Conservation (phyloP, 2,329 filamentous ascomycete genomes). For the Incumbomyces lentus region DNA sequence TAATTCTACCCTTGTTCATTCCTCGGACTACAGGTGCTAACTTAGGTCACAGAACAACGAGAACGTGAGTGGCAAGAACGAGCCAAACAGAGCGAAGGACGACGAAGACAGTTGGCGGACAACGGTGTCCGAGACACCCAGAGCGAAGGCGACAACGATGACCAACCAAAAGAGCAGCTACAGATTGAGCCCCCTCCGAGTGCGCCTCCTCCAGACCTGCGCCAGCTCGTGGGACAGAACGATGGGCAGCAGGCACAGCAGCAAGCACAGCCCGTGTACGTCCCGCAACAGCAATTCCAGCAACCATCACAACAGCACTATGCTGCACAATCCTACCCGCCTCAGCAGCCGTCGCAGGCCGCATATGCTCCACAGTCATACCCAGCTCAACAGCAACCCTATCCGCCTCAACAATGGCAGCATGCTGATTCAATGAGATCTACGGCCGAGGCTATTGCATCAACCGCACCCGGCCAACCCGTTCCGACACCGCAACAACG, state of each 20-base stretch:
- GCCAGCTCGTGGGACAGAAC: slow-evolving; percentile 1
- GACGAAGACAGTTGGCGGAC: neutral
- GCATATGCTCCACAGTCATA: neutral
- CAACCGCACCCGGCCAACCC: slow-evolving; percentile 2
- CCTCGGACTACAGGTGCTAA: neutral
- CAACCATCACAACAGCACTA: neutral
- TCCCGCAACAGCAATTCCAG: neutral
- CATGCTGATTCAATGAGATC: neutral
- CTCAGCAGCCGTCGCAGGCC: neutral
- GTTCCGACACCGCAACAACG: neutral
- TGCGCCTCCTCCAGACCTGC: slow-evolving; percentile 2
- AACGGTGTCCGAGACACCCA: slow-evolving; percentile 2
- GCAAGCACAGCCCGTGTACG: neutral
- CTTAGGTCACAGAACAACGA: neutral
- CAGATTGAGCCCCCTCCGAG: neutral
- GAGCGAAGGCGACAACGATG: slow-evolving; percentile 5
- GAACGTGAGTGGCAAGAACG: slow-evolving; percentile 5
- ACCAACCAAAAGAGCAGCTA: neutral
- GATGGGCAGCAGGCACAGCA: neutral
- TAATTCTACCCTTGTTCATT: slow-evolving; percentile 30
- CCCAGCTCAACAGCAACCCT: neutral
- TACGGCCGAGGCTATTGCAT: neutral
- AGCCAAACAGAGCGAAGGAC: slow-evolving; percentile 1
- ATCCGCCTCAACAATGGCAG: neutral
- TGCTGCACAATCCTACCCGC: neutral